These are phyloP conservation scores for Stagonosporopsis cucurbitacearum DNA, from an alignment of 2,329 filamentous ascomycete species.

Conservation along the genomic window DNA sequence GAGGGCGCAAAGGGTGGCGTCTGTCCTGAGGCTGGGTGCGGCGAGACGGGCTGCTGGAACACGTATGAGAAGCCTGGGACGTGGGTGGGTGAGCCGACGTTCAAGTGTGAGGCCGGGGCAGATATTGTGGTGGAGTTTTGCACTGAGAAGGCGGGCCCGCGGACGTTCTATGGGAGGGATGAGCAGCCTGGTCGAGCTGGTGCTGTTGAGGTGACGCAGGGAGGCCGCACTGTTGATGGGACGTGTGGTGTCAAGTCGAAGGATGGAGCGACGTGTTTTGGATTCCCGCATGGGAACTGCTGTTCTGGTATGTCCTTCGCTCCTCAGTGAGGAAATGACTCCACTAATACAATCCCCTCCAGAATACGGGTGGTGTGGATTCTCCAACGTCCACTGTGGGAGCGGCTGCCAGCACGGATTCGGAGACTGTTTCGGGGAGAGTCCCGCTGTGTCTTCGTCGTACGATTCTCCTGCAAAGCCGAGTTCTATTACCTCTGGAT, in stretches of 20 bases:
- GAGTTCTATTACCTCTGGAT: neutral
- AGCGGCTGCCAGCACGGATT: constrained; percentile 10
- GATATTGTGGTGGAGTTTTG: constrained; percentile 33
- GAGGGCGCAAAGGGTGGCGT: neutral
- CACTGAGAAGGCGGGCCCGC: constrained; percentile 16
- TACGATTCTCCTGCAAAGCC: neutral
- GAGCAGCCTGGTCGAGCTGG: too few relatives aligned
- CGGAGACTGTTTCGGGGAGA: constrained; percentile 1
- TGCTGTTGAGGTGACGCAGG: neutral
- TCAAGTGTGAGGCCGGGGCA: constrained; percentile 21
- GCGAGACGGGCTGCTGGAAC: neutral
- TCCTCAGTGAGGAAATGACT: too few relatives aligned
- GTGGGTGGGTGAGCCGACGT: constrained; percentile 29
- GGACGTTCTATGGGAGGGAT: neutral
- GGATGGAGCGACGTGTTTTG: constrained; percentile 6
- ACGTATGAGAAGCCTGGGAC: constrained; percentile 20
- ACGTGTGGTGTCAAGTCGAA: constrained; percentile 10
- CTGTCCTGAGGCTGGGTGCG: constrained; percentile 24
- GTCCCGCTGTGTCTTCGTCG: neutral
- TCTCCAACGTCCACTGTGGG: constrained; percentile 9
- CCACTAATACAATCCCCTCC: neutral
- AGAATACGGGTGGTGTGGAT: constrained; percentile 12
- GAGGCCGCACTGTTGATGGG: constrained; percentile 1
- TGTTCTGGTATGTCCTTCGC: constrained; percentile 14
- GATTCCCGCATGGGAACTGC: constrained; percentile 14